Conservation (phyloP, 176 grass and related monocot species). For the Echinochloa phyllopogon region DNA sequence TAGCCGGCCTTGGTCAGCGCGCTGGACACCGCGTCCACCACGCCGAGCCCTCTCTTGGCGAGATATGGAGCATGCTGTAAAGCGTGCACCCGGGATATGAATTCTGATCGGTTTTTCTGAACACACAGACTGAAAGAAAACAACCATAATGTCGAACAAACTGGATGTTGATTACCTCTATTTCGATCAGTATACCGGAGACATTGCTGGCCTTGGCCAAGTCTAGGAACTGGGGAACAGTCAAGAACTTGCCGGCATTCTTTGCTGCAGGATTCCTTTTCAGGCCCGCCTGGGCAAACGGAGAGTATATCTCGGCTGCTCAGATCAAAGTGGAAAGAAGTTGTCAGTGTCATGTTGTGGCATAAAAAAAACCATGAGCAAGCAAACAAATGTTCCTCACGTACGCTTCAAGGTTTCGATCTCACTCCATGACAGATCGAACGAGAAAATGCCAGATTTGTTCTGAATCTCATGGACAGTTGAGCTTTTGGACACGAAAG, state of each 20-base stretch:
- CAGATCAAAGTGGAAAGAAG: background rate
- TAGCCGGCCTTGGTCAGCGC: conserved; percentile 76
- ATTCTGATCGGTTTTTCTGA: background rate
- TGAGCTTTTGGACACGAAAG: conserved; percentile 59
- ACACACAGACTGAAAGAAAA: background rate
- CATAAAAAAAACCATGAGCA: background rate
- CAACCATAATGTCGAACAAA: background rate
- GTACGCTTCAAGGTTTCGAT: conserved; percentile 83
- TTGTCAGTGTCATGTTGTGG: conserved; percentile 21
- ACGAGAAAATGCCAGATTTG: conserved; percentile 78
- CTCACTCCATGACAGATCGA: conserved; percentile 88
- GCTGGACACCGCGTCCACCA: conserved; percentile 71
- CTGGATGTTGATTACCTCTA: conserved; percentile 63
- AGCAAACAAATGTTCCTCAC: conserved; percentile 41
- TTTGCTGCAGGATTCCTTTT: conserved; percentile 81
- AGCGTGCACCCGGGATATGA: conserved; percentile 27
- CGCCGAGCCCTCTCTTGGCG: conserved; percentile 70
- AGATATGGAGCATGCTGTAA: conserved; percentile 72
- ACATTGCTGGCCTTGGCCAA: conserved; percentile 72
- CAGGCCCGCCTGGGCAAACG: conserved; percentile 57
- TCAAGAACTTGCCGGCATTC: conserved; percentile 76
- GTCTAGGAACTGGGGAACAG: conserved; percentile 66
- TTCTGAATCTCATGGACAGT: conserved; percentile 69
- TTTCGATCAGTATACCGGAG: conserved; percentile 75
- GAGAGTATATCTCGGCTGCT: conserved; percentile 63